These are phyloP conservation scores for Carex arenaria DNA, from an alignment of 202 grass and related monocot species.

Conservation along the genomic window DNA sequence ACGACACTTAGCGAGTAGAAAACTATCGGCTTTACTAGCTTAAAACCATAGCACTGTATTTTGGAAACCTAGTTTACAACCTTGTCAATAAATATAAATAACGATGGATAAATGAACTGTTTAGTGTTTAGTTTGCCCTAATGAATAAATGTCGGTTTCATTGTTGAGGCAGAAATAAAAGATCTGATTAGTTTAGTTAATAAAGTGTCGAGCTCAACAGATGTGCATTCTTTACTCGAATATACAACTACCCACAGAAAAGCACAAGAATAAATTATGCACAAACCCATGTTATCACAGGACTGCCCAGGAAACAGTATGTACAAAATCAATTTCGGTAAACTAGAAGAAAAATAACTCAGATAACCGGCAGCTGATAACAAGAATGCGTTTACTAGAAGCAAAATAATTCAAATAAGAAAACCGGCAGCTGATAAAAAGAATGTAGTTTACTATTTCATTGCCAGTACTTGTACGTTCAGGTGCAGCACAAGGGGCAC, in stretches of 20 bases:
- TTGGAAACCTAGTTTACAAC: no score
- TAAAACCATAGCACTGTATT: not conserved
- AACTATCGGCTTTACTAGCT: not conserved
- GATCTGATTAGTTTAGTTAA: no score
- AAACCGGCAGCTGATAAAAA: not conserved
- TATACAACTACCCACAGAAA: not conserved
- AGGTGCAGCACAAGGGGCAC: no score
- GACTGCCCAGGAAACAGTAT: not conserved
- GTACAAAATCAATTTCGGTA: not conserved
- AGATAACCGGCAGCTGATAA: not conserved
- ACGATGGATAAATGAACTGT: no score
- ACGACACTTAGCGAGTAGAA: no score
- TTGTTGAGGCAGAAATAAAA: no score
- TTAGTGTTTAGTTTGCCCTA: no score
- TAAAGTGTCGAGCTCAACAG: no score
- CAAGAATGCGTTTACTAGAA: not conserved
- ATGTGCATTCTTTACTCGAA: no score
- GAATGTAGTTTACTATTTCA: not conserved
- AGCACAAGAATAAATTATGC: not conserved
- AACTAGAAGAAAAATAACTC: not conserved
- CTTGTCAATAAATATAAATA: no score
- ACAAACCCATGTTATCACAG: not conserved
- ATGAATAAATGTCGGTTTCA: no score
- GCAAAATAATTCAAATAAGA: not conserved
- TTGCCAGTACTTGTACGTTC: not conserved